A percentile compares a stretch with the other conserved stretches of the same genome.
Conservation (phyloP, 208 protist species). For the Trypanosoma lewisi region DNA sequence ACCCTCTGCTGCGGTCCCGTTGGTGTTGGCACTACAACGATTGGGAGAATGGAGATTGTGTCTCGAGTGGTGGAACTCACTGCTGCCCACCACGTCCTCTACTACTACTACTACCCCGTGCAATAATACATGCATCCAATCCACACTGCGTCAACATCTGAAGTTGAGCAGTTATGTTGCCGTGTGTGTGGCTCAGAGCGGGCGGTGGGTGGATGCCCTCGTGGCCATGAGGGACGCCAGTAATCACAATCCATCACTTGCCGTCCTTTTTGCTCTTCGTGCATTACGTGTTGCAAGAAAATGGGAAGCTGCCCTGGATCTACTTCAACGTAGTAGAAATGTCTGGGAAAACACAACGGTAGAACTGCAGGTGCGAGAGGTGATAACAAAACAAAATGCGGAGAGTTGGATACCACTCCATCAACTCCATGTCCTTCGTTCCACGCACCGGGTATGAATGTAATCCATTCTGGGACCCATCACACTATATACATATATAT, state of each 20-base stretch:
- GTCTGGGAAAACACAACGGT: constrained; percentile 15
- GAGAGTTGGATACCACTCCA: constrained; percentile 30
- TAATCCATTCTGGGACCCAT: background rate
- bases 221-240: constrained; percentile 27
- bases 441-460: background rate
- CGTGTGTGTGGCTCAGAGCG: constrained; percentile 33
- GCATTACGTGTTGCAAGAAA: constrained; percentile 30
- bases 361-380: constrained; percentile 18
- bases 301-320: constrained; percentile 23
- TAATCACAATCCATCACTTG: constrained; percentile 24
- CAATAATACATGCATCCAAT: background rate
- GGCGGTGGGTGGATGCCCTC: constrained; percentile 26
- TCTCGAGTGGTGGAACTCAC: constrained; percentile 27
- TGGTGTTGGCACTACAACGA: constrained; percentile 24
- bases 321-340: constrained; percentile 1
- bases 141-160: constrained; percentile 34
- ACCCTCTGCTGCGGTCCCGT: constrained; percentile 9
- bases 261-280: constrained; percentile 49
- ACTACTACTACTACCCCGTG: background rate
- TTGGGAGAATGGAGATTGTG: constrained; percentile 16
- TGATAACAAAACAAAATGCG: constrained; percentile 26
- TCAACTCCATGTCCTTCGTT: constrained; percentile 3
- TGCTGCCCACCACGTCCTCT: background rate
- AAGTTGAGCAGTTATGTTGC: constrained; percentile 67
- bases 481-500: background rate